Base-by-base conservation (phyloP, 106 monocot species). In the Acanthochlamys bracteata region DNA sequence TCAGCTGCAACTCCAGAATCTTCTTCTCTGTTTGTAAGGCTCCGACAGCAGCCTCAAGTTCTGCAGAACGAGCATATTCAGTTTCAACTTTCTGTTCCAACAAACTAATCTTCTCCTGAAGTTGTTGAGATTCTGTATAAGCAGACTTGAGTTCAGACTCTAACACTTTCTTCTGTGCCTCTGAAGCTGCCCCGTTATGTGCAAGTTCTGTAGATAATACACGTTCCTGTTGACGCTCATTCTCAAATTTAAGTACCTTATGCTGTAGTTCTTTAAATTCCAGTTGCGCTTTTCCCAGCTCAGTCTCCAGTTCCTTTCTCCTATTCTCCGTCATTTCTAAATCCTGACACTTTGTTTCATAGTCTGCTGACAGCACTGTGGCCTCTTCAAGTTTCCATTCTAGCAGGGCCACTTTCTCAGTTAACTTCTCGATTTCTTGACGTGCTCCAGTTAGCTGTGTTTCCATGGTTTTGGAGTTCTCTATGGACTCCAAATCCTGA, bases 371-470 rank as follows among this genome's bases (percentile, higher is more conserved):
- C 23, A 42, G 41, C 19, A 39, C 9, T 20, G 19, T 67, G 24
- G 27, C 20, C 20, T 58, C 68, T 10, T 57, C 68, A 58, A 68
- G 42, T 45, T 68, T 39, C 23, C 4, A 16, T 57, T 57, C 57
- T 58, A 68, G 39, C 12, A 57, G 15, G 24, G 7, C 64, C 54
- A 63, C 64, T 20, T 26, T 61, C 21, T 70, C 66, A 14, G 39
- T 49, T 25, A 76, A 59, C 45, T 64, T 58, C 13, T 24, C 39
- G 17, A 47, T n/a, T 57, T 76, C 75, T 11, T 10, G 6, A 63
- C 55, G 7, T 46, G 64, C 57, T 43, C 39, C 12, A 11, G 53
- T 25, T 14, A 73, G 73, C 69, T 69, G 53, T 73, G 76, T 69
- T 15, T 65, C 73, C 39, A 69, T 25, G 14, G 21, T 39, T 58